Base-by-base conservation (phyloP, 495 filamentous ascomycete genomes). In the Penicillium pancosmium region DNA sequence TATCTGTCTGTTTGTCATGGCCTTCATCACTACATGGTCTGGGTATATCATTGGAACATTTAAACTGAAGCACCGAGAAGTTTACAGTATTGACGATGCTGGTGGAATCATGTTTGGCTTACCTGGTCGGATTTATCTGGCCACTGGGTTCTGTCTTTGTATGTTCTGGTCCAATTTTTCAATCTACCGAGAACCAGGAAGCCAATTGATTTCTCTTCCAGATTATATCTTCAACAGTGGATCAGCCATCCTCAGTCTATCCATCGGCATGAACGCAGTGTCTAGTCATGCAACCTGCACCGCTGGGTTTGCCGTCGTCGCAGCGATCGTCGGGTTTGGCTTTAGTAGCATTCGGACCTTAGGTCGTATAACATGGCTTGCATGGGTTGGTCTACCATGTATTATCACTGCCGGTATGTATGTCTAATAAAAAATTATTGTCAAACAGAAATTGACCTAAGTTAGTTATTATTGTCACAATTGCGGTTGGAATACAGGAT, bases 261-360 rank as follows among this genome's bases (percentile, higher is more conserved):
- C 82, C 7, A 89, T 92, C 66, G 84, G 85, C 60, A 76, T 91
- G 61, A 86, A 86, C 38, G 83, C 78, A 33, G 69, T 92, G 33
- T 84, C 86, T 1, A 67, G 79, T 1, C 80, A 89, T 66, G 83
- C 71, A 2, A 68, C 78, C 0, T 93, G 90, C 68, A 86, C 86
- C 2, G 81, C 71, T 13, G 62, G 64, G 8, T 75, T 73, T 60
- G 62, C 61, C 10, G 68, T 57, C 13, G 62, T 74, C 23, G 62
- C 72, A 13, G 71, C 73, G 3, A 65, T 73, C 19, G 9, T 72
- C n/a, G 67, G 64, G 7, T 73, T 70, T 47, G 31, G 23, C 12
- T 61, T 60, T 23, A 55, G 61, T 16, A 74, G 71, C 56, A 64
- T 77, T 27, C 66, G 62, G 18, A 77, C 74, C 0, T 65, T 77